Evolutionary conservation across 1,284 basidiomycete species (phyloP).

Genomic region (Ustilago cynodontis): DNA sequence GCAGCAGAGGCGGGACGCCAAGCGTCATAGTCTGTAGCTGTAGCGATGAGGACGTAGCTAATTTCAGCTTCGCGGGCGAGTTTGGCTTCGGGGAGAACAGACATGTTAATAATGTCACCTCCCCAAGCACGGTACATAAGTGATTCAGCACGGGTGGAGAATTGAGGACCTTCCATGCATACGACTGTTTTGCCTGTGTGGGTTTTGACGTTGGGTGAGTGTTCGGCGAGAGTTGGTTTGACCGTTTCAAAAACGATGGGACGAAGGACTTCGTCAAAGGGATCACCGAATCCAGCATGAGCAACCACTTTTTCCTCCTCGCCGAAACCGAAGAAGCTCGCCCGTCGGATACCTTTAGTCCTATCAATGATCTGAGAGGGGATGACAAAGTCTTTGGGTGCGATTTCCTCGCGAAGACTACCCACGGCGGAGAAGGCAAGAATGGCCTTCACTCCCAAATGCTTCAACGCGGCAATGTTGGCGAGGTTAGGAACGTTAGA

Average conservation of each 20-base stretch:
- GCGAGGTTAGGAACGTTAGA: constrained; percentile 78
- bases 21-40: constrained; percentile 71
- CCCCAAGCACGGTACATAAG: constrained; percentile 93
- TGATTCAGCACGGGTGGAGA: constrained; percentile 92
- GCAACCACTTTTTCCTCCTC: constrained; percentile 79
- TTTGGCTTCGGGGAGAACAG: constrained; percentile 93
- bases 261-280: constrained; percentile 62
- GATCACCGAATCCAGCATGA: constrained; percentile 92
- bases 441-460: constrained; percentile 87
- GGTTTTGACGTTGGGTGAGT: constrained; percentile 51
- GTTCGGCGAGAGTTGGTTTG: constrained; percentile 34
- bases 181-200: constrained; percentile 87
- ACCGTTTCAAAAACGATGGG: constrained; percentile 56
- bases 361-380: constrained; percentile 95
- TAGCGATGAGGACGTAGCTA: constrained; percentile 70
- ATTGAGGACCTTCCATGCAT: constrained; percentile 97
- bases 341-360: constrained; percentile 88
- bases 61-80: constrained; percentile 94
- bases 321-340: constrained; percentile 85
- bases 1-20: constrained; percentile 79
- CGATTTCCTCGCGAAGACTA: constrained; percentile 91
- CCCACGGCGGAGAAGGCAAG: constrained; percentile 96
- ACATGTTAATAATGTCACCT: constrained; percentile 78
- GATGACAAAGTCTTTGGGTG: constrained; percentile 81
- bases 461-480: constrained; percentile 95